Conservation (phyloP, 768 basidiomycete species). For the Trametes villosa region DNA sequence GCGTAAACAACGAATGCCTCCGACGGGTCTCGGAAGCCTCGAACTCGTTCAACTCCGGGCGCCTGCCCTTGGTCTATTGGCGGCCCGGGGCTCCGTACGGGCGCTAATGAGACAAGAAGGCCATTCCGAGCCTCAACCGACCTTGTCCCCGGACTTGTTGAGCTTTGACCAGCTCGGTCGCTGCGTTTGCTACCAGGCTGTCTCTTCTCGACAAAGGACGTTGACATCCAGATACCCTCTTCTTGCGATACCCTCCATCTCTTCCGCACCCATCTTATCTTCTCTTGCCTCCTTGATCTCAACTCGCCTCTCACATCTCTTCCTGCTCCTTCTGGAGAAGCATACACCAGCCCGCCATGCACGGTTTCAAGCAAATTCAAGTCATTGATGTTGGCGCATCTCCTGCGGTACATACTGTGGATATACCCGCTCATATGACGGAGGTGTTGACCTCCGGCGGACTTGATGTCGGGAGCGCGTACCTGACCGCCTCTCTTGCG, state of each 20-base stretch:
- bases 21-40: too few relatives aligned
- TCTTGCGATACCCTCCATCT: neutral
- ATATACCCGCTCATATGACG: too few relatives aligned
- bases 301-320: constrained; percentile 1
- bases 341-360: neutral
- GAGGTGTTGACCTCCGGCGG: neutral
- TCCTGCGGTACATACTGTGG: too few relatives aligned
- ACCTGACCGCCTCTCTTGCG: neutral
- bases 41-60: too few relatives aligned
- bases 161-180: constrained; percentile 3
- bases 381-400: neutral
- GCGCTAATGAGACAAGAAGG: too few relatives aligned
- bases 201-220: neutral
- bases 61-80: too few relatives aligned
- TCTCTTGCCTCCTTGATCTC: neutral
- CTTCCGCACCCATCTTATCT: neutral
- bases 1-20: too few relatives aligned
- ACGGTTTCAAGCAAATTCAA: neutral
- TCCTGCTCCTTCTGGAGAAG: constrained; percentile 1
- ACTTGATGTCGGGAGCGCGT: neutral
- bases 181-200: neutral
- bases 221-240: neutral
- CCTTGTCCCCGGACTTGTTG: too few relatives aligned
- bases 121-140: too few relatives aligned
- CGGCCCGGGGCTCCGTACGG: too few relatives aligned